Evolutionary conservation across 371 early-diverging fungal genomes (phyloP).

Genomic region (Nematocida sp.): DNA sequence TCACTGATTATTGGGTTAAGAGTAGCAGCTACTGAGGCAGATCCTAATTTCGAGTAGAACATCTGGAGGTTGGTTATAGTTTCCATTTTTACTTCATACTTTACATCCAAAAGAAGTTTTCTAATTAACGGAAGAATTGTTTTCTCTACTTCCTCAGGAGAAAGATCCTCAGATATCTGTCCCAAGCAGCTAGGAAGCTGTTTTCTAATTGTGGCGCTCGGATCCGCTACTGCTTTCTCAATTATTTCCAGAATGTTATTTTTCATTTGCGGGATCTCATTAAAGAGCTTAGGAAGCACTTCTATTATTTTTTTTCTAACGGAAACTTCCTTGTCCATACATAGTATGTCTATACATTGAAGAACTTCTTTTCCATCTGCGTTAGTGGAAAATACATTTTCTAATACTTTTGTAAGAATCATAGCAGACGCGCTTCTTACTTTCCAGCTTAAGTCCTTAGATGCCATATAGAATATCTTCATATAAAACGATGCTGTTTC

Average conservation of each 20-base stretch:
- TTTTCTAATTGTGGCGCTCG: slow-evolving; percentile 9
- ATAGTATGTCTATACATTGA: slow-evolving; percentile 21
- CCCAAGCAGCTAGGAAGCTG: slow-evolving; percentile 25
- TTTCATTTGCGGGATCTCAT: slow-evolving; percentile 15
- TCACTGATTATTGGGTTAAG: slow-evolving; percentile 40
- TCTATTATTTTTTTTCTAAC: slow-evolving; percentile 20
- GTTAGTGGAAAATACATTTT: not conserved
- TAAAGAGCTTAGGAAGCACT: not conserved
- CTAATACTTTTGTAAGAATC: slow-evolving; percentile 1
- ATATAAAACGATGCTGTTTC: slow-evolving; percentile 1
- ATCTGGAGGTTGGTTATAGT: slow-evolving; percentile 30
- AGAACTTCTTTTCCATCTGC: slow-evolving; percentile 7
- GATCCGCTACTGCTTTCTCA: slow-evolving; percentile 27
- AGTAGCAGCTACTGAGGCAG: slow-evolving; percentile 25
- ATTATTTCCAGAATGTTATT: slow-evolving; percentile 24
- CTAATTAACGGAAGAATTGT: slow-evolving; percentile 20
- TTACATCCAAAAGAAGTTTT: slow-evolving; percentile 36
- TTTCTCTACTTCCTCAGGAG: slow-evolving; percentile 13
- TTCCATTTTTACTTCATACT: slow-evolving; percentile 44
- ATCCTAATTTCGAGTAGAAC: slow-evolving; percentile 34
- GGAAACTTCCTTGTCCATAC: slow-evolving; percentile 28
- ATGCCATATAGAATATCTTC: slow-evolving; percentile 21
- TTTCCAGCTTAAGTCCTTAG: slow-evolving; percentile 37
- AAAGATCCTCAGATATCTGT: slow-evolving; percentile 6
- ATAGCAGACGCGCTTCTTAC: slow-evolving; percentile 9